phyloP scores from a whole-genome alignment of 805 yeast species.

The Kuraishia capsulata region DNA sequence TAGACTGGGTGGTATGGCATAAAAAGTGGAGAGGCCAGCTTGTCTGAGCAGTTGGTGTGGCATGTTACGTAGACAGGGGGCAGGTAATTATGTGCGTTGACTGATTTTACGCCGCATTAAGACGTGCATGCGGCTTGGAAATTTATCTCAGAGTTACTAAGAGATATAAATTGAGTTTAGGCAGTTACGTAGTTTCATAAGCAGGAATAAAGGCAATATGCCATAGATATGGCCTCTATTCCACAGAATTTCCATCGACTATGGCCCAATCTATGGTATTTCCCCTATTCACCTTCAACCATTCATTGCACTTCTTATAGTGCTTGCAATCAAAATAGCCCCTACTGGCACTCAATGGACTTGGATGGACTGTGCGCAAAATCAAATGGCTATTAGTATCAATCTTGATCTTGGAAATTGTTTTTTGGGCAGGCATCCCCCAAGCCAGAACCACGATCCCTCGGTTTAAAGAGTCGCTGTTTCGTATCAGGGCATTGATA shows the following conservation, averaged over 20 bases:
- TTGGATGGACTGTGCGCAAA: constrained; percentile 81
- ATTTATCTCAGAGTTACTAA: too few relatives aligned
- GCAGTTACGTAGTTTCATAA: too few relatives aligned
- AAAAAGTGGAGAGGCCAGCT: too few relatives aligned
- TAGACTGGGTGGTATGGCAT: too few relatives aligned
- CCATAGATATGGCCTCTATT: too few relatives aligned
- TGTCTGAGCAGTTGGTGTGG: too few relatives aligned
- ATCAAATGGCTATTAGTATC: constrained; percentile 33
- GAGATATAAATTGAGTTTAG: too few relatives aligned
- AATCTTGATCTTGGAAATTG: constrained; percentile 18
- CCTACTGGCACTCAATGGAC: constrained; percentile 84
- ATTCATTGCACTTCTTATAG: constrained; percentile 66
- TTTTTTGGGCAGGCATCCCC: constrained; percentile 36
- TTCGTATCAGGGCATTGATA: constrained; percentile 40
- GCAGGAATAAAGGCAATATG: too few relatives aligned
- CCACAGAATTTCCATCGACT: neutral
- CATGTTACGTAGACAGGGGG: too few relatives aligned
- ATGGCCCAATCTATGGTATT: constrained; percentile 16
- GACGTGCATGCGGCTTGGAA: too few relatives aligned
- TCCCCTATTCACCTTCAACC: constrained; percentile 46
- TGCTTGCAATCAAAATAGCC: constrained; percentile 78
- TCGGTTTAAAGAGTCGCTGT: constrained; percentile 30
- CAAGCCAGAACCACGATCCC: constrained; percentile 68
- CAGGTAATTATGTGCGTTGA: too few relatives aligned
- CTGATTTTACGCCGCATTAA: too few relatives aligned